Evolutionary conservation across 208 protist genomes (phyloP).

Genomic region (Sergeia podlipaevii): DNA sequence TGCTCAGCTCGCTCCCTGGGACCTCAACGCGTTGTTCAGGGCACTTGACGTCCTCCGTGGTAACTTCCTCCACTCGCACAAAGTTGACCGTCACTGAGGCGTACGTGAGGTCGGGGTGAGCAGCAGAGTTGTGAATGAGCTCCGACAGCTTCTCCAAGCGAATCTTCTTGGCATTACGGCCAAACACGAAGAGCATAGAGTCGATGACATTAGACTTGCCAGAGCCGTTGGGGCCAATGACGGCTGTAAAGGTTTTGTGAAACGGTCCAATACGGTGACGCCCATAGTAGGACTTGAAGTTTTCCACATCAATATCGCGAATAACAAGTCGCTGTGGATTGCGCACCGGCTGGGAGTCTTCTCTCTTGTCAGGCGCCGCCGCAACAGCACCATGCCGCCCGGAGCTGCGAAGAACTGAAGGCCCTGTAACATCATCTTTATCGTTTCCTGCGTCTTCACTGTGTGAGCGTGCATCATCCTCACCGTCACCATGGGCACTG

Average conservation of each 20-base stretch:
- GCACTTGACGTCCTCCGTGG: conserved; percentile 62
- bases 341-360: not conserved
- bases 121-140: conserved; percentile 98
- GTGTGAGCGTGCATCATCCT: not conserved
- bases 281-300: conserved; percentile 99
- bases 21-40: conserved; percentile 86
- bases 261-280: conserved; percentile 98
- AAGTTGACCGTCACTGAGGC: conserved; percentile 98
- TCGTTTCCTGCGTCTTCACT: not conserved
- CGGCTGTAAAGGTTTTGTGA: conserved; percentile 99
- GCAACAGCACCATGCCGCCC: not conserved
- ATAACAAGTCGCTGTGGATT: conserved; percentile 92
- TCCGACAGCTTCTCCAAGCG: conserved; percentile 96
- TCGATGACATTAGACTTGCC: conserved; percentile 99
- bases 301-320: conserved; percentile 97
- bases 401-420: too few relatives aligned
- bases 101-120: conserved; percentile 88
- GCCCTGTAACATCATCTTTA: too few relatives aligned
- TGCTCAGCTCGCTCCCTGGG: conserved; percentile 85
- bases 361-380: not conserved
- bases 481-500: not conserved
- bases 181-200: conserved; percentile 99
- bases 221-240: conserved; percentile 99
- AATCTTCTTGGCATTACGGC: conserved; percentile 97
- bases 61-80: conserved; percentile 80